phyloP scores from a whole-genome alignment of 345 rosid genomes.

The Brassica cretica region DNA sequence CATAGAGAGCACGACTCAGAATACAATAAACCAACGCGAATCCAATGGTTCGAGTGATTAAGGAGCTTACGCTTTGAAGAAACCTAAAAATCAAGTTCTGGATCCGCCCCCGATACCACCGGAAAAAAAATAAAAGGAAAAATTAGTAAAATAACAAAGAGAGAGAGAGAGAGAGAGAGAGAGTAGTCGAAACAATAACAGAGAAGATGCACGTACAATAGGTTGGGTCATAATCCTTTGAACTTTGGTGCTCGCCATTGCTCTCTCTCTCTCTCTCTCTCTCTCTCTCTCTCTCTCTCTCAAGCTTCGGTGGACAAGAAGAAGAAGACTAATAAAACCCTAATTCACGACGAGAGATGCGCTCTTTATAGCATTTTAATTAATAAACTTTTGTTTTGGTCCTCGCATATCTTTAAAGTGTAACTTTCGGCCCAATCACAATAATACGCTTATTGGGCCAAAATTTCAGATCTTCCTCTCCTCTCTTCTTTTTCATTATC shows the following conservation, averaged over 20 bases:
- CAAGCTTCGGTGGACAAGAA: background rate
- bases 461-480: too few relatives aligned
- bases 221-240: conserved; percentile 89
- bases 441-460: background rate
- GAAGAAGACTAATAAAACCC: conserved; percentile 24
- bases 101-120: conserved; percentile 18
- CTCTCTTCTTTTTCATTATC: too few relatives aligned
- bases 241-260: conserved; percentile 89
- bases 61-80: conserved; percentile 78
- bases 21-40: background rate
- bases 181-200: background rate
- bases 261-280: conserved; percentile 21
- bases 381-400: background rate
- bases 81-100: conserved; percentile 97
- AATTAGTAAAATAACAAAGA: background rate
- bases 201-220: conserved; percentile 43
- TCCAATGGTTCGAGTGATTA: too few relatives aligned
- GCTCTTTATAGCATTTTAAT: background rate
- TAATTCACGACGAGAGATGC: background rate
- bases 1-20: conserved; percentile 9
- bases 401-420: background rate
- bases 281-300: conserved; percentile 17
- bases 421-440: background rate
- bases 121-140: conserved; percentile 6
- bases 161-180: background rate